Conservation (phyloP, 371 early-diverging fungal species). For the Mucor ambiguus region DNA sequence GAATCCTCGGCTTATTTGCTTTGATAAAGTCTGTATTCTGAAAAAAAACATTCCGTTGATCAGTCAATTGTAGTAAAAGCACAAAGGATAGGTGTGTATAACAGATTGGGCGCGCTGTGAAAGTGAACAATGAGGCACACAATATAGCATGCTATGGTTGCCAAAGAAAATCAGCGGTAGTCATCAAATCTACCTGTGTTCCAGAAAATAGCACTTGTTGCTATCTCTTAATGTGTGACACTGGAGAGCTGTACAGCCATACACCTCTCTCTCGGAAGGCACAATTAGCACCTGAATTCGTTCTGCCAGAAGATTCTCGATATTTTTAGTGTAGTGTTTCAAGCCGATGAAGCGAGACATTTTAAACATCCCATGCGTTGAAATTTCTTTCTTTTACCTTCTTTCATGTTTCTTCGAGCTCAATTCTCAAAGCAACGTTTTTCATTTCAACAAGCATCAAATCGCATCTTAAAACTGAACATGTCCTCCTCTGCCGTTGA, state of each 20-base stretch:
- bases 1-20: too few species aligned
- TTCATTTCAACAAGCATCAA: neutral
- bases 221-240: neutral
- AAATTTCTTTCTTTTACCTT: constrained; percentile 7
- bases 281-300: neutral
- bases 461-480: neutral
- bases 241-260: neutral
- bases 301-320: neutral
- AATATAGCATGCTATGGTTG: too few species aligned
- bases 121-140: neutral
- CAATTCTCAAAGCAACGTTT: neutral
- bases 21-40: too few species aligned
- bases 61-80: too few species aligned
- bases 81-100: too few species aligned
- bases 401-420: constrained; percentile 16
- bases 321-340: neutral
- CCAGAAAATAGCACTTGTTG: neutral
- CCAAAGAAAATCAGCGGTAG: too few species aligned
- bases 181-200: neutral
- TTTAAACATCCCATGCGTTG: neutral
- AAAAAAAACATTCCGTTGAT: too few species aligned
- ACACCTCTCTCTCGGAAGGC: neutral
- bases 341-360: neutral
- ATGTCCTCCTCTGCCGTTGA: constrained; percentile 20
- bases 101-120: neutral